Evolutionary conservation across 352 stramenopile genomes (phyloP), one percentile per base, ranked within the genome.

Genomic region (Phytophthora niederhauseri): DNA sequence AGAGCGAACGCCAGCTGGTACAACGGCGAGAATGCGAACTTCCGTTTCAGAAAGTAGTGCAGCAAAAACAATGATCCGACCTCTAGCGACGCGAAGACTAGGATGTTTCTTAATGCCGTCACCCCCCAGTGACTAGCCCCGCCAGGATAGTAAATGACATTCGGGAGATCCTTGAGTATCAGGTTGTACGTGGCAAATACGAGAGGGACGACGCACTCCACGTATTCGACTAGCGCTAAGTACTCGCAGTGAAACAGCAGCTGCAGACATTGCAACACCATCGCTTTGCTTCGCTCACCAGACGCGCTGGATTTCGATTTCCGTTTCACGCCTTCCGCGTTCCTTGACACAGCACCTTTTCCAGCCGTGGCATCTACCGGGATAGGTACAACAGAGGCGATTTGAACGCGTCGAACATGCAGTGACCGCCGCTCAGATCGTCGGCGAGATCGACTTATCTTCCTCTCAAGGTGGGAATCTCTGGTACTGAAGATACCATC

Each of bases 1-100:
- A 85, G 50, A 22, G 79, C 75, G 26, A 85, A 85, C 8, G 59
- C 66, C 12, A 85, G 57, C n/a, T 80, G 69, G 4, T 66, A 63
- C 2, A 81, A 22, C 2, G 72, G 53, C 8, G 68, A 76, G 17
- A 81, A 61, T 3, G 28, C 24, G 19, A 83, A 68, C 46, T 68
- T 73, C 14, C 66, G 65, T 6, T 76, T 22, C 1, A 85, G 26
- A 34, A 76, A 38, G 4, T 56, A 0, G 19, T 71, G 63, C 0
- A 85, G 28, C 2, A 26, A n/a, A 17, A 80, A 9, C 4, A 83
- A 66, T 1, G 75, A 81, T 9, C 56, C 31, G 15, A 80, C 28
- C 54, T 83, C 72, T 2, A 85, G 64, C 7, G 38, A 4, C 0
- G 64, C 61, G 64, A 81, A 82, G 1, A 70, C 17, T 0, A 68